phyloP scores from a whole-genome alignment of 306 rosid species.

The Vigna nakashimae region DNA sequence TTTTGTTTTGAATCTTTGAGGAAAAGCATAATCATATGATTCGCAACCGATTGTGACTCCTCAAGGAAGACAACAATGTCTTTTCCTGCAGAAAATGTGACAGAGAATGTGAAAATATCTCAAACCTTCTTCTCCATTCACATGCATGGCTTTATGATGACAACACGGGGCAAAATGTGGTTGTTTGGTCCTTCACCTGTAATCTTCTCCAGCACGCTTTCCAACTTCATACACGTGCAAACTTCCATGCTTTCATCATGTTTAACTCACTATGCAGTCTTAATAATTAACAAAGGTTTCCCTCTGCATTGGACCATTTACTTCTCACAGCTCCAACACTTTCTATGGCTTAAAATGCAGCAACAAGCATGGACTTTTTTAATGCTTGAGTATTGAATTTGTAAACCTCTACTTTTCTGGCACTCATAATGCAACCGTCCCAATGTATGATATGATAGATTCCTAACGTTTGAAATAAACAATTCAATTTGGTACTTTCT shows the following conservation, averaged over 20 bases:
- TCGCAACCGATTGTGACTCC: background rate
- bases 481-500: too few relatives aligned
- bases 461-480: slow-evolving; percentile 22
- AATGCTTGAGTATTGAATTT: slow-evolving; percentile 46
- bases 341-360: slow-evolving; percentile 35
- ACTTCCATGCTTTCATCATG: slow-evolving; percentile 18
- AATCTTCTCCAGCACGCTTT: slow-evolving; percentile 3
- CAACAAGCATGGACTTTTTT: background rate
- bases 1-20: background rate
- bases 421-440: slow-evolving; percentile 10
- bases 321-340: slow-evolving; percentile 13
- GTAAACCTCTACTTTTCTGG: slow-evolving; percentile 38
- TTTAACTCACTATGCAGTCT: background rate
- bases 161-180: slow-evolving; percentile 25
- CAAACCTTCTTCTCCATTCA: background rate
- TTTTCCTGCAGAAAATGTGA: slow-evolving; percentile 44
- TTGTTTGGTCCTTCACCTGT: slow-evolving; percentile 20
- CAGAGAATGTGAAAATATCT: slow-evolving; percentile 50
- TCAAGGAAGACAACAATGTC: slow-evolving; percentile 31
- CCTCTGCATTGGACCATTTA: background rate
- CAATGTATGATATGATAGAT: slow-evolving; percentile 44
- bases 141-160: slow-evolving; percentile 23
- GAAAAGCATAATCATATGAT: background rate
- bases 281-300: background rate
- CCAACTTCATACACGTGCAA: background rate